These are phyloP conservation scores for Sclerotinia trifoliorum DNA, from an alignment of 2,329 filamentous ascomycete species.

Conservation along the genomic window DNA sequence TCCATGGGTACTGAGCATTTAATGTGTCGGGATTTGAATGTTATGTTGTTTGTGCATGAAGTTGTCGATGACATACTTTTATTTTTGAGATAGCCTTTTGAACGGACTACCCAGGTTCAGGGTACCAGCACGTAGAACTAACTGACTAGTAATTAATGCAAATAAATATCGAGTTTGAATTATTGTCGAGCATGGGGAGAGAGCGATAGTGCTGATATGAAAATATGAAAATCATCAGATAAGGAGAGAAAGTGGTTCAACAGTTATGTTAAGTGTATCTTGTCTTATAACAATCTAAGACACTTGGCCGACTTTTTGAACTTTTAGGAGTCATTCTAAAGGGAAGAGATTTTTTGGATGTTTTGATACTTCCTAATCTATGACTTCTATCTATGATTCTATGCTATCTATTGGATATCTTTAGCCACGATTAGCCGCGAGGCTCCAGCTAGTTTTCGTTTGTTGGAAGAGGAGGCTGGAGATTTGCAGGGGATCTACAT, in stretches of 20 bases:
- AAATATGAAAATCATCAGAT: neutral
- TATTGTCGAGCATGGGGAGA: neutral
- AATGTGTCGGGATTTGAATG: neutral
- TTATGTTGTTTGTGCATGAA: neutral
- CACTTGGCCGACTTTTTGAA: slow-evolving; percentile 3
- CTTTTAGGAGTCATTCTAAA: slow-evolving; percentile 4
- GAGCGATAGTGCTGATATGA: neutral
- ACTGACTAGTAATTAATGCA: too few relatives aligned
- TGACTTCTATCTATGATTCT: neutral
- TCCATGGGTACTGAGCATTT: neutral
- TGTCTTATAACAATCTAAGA: slow-evolving; percentile 16
- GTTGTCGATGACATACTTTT: neutral
- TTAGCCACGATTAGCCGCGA: slow-evolving; percentile 13
- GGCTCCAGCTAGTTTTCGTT: slow-evolving; percentile 11
- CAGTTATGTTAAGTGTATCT: neutral
- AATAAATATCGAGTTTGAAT: neutral
- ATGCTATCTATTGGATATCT: slow-evolving; percentile 10
- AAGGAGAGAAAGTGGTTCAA: neutral
- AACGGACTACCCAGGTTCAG: slow-evolving; percentile 1
- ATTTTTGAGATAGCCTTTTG: neutral
- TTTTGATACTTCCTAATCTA: neutral
- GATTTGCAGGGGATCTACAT: slow-evolving; percentile 15
- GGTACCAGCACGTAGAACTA: neutral
- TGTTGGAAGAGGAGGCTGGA: slow-evolving; percentile 13
- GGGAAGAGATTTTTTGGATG: neutral